Conservation (phyloP, 2,329 filamentous ascomycete genomes). For the Exophiala alcalophila region DNA sequence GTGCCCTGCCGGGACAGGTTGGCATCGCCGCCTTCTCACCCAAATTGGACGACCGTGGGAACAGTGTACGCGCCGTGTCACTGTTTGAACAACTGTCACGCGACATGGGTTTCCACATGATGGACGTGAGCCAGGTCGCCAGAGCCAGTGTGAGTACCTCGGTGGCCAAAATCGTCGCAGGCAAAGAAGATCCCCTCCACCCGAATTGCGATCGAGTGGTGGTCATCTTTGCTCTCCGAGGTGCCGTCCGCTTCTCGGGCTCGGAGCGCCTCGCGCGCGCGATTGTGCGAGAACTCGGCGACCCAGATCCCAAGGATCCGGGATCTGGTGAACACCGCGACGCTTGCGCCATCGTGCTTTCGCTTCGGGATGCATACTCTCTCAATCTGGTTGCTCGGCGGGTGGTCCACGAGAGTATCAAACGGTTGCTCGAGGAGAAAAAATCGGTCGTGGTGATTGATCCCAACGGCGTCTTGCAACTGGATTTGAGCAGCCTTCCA, state of each 20-base stretch:
- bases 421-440: slow-evolving; percentile 12
- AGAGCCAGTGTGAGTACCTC: slow-evolving; percentile 21
- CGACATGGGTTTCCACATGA: slow-evolving; percentile 24
- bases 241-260: slow-evolving; percentile 19
- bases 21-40: slow-evolving; percentile 22
- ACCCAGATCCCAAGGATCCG: slow-evolving; percentile 19
- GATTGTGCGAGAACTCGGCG: slow-evolving; percentile 20
- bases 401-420: slow-evolving; percentile 21
- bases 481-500: slow-evolving; percentile 16
- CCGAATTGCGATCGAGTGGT: slow-evolving; percentile 18
- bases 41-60: slow-evolving; percentile 15
- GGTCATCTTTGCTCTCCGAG: slow-evolving; percentile 19
- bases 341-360: slow-evolving; percentile 18
- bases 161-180: slow-evolving; percentile 19
- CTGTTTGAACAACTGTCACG: slow-evolving; percentile 19
- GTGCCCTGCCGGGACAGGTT: slow-evolving; percentile 19
- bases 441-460: slow-evolving; percentile 20
- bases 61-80: slow-evolving; percentile 18
- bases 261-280: slow-evolving; percentile 19
- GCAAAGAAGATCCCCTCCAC: slow-evolving; percentile 18
- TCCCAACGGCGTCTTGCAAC: slow-evolving; percentile 17
- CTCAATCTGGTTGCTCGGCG: slow-evolving; percentile 16
- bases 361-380: slow-evolving; percentile 18
- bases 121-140: slow-evolving; percentile 21
- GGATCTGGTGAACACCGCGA: slow-evolving; percentile 17